Evolutionary conservation across 2,329 filamentous ascomycete species (phyloP).

Genomic region (Nannizzia gypsea): DNA sequence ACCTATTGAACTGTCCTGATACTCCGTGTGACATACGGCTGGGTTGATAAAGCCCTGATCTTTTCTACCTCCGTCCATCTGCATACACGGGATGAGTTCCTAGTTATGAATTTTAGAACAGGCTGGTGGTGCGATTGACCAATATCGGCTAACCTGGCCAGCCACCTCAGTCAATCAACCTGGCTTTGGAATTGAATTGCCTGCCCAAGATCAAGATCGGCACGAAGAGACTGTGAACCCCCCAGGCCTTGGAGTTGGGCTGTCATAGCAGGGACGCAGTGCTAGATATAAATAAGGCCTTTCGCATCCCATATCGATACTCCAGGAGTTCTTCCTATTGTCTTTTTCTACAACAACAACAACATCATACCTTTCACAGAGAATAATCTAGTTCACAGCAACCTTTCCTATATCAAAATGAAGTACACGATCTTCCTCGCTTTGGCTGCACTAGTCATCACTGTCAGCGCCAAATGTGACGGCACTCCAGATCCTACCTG

Average conservation of each 20-base stretch:
- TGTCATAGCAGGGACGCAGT: too few relatives aligned
- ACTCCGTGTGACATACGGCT: not conserved
- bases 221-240: too few relatives aligned
- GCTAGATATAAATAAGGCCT: too few relatives aligned
- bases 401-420: not conserved
- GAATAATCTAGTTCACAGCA: not conserved
- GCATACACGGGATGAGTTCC: not conserved
- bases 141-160: not conserved
- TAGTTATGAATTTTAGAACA: not conserved
- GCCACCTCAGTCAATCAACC: not conserved
- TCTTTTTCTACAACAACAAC: not conserved
- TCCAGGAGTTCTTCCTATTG: too few relatives aligned
- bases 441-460: not conserved
- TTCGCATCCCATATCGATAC: too few relatives aligned
- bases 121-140: not conserved
- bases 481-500: conserved; percentile 1
- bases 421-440: not conserved
- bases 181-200: too few relatives aligned
- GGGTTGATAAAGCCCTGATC: not conserved
- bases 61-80: not conserved
- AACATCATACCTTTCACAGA: not conserved
- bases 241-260: too few relatives aligned
- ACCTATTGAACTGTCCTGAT: not conserved
- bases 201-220: too few relatives aligned
- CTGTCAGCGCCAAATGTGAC: not conserved